Conservation (phyloP, 2,329 filamentous ascomycete genomes). For the Fusarium piperis region DNA sequence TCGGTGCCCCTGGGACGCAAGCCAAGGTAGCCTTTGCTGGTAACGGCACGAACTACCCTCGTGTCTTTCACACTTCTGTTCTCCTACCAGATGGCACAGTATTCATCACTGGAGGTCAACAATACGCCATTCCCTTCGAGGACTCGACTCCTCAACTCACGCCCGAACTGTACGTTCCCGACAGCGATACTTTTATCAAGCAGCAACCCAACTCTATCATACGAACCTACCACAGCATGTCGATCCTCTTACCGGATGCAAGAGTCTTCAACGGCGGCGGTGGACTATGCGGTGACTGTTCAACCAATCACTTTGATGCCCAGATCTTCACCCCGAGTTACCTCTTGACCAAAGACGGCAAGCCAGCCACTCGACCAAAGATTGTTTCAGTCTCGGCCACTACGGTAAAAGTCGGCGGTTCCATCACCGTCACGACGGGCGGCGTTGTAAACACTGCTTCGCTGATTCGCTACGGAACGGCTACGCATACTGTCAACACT, state of each 20-base stretch:
- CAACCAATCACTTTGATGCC: conserved; percentile 32
- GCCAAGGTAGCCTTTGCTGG: conserved; percentile 10
- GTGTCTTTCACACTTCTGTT: conserved; percentile 57
- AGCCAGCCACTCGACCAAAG: conserved; percentile 12
- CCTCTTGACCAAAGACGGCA: conserved; percentile 19
- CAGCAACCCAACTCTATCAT: conserved; percentile 30
- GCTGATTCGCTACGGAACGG: conserved; percentile 23
- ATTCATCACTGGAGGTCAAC: conserved; percentile 56
- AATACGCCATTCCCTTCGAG: conserved; percentile 21
- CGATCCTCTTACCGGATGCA: conserved; percentile 21
- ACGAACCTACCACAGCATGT: conserved; percentile 24
- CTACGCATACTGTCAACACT: conserved; percentile 29
- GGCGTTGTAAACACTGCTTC: conserved; percentile 2
- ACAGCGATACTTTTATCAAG: neutral
- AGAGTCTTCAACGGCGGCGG: conserved; percentile 31
- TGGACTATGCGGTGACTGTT: conserved; percentile 17
- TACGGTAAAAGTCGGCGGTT: conserved; percentile 1
- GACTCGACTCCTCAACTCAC: conserved; percentile 25
- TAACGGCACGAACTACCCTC: conserved; percentile 33
- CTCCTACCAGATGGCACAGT: conserved; percentile 60
- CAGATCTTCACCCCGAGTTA: conserved; percentile 28
- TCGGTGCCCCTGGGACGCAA: conserved; percentile 43
- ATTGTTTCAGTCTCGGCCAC: conserved; percentile 8
- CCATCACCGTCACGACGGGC: conserved; percentile 6
- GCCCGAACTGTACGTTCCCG: conserved; percentile 21